Percentiles rank a stretch among this genome's conserved stretches.
These are phyloP conservation scores for Paspalum notatum DNA, from an alignment of 176 grass and related monocot genomes.

Conservation along the genomic window DNA sequence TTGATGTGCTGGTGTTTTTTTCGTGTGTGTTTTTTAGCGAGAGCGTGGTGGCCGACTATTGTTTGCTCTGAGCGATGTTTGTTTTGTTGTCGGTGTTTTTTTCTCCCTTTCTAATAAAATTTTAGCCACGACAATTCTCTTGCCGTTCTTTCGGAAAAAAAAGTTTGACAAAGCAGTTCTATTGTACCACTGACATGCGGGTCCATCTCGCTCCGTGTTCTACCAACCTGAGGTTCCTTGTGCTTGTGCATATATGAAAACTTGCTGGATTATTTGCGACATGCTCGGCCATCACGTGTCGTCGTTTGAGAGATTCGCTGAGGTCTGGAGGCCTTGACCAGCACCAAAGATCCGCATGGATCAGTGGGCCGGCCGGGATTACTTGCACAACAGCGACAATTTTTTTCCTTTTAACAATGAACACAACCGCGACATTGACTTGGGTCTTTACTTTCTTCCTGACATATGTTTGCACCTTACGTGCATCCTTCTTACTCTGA, in stretches of 20 bases:
- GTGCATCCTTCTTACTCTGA: neutral
- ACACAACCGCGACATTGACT: neutral
- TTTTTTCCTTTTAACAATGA: neutral
- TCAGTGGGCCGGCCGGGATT: too few relatives aligned
- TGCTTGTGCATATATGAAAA: neutral
- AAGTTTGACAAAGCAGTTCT: too few relatives aligned
- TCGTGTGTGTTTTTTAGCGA: too few relatives aligned
- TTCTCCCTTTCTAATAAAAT: too few relatives aligned
- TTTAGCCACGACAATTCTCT: too few relatives aligned
- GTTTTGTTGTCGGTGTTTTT: too few relatives aligned
- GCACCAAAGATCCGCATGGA: conserved; percentile 21
- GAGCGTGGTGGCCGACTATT: too few relatives aligned
- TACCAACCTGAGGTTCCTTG: neutral
- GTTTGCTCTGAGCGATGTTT: too few relatives aligned
- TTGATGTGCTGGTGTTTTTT: too few relatives aligned
- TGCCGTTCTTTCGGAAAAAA: too few relatives aligned
- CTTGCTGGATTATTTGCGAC: conserved; percentile 1
- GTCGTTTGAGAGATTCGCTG: conserved; percentile 40
- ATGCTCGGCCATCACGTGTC: neutral
- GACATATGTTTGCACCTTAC: neutral
- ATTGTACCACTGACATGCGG: neutral
- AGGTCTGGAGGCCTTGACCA: conserved; percentile 17
- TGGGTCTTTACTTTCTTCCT: neutral
- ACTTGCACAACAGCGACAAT: neutral
- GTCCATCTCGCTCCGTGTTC: neutral